Percentiles rank a stretch among this genome's conserved stretches.
Conservation (phyloP, 148 eudicot species). For the Rhododendron henanense region DNA sequence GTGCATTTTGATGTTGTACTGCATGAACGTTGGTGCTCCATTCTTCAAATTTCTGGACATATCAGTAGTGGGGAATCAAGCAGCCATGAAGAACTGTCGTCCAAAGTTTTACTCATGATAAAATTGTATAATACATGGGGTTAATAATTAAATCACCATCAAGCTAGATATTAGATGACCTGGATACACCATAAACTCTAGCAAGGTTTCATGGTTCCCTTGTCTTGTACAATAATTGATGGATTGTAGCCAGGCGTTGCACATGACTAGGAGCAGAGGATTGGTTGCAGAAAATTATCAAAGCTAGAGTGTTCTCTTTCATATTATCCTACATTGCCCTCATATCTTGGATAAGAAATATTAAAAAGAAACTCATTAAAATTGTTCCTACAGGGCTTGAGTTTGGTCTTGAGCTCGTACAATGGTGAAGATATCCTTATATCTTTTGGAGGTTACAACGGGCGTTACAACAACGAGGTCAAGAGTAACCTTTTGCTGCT, state of each 20-base stretch:
- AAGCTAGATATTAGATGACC: conserved; percentile 1
- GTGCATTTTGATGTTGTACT: neutral
- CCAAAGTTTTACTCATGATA: neutral
- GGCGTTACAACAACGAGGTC: conserved; percentile 96
- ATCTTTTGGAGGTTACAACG: conserved; percentile 97
- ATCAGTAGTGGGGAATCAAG: neutral
- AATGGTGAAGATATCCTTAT: conserved; percentile 75
- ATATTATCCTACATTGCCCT: neutral
- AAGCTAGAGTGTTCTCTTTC: neutral
- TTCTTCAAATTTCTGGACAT: neutral
- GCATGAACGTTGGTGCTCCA: neutral
- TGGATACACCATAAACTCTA: neutral
- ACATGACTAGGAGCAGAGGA: neutral
- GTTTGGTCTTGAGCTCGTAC: conserved; percentile 82
- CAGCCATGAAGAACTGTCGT: neutral
- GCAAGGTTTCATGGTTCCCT: neutral
- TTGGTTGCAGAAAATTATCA: neutral
- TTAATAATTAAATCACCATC: neutral
- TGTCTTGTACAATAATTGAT: neutral
- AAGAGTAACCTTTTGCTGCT: conserved; percentile 6
- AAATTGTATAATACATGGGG: too few species aligned
- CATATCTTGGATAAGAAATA: neutral
- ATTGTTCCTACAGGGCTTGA: conserved; percentile 62
- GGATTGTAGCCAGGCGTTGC: neutral
- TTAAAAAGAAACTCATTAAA: neutral